Percentiles rank a stretch among this genome's conserved stretches.
These are phyloP conservation scores for Ustilago cynodontis DNA, from an alignment of 1,284 basidiomycete genomes.

Conservation along the genomic window DNA sequence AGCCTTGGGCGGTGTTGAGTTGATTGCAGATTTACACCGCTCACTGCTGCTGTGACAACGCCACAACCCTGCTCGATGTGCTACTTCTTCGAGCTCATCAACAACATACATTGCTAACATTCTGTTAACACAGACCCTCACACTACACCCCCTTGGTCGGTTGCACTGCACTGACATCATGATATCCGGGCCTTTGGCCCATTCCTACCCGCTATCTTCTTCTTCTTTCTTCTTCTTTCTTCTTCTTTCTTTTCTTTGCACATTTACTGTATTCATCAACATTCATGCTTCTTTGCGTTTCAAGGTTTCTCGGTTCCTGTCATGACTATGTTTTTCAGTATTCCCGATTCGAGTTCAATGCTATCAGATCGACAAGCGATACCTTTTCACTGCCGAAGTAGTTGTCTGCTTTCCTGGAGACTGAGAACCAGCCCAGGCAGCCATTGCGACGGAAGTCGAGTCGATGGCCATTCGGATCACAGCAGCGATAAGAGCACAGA, in stretches of 20 bases:
- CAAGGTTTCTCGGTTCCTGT: constrained; percentile 6
- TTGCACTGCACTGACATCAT: constrained; percentile 1
- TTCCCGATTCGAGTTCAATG: constrained; percentile 6
- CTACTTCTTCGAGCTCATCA: constrained; percentile 11
- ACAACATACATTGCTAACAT: not conserved
- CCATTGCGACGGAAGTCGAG: not conserved
- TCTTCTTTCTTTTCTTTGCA: constrained; percentile 12
- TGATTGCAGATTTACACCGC: constrained; percentile 14
- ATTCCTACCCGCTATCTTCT: not conserved
- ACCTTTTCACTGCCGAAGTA: not conserved
- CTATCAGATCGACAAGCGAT: constrained; percentile 4
- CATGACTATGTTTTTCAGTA: constrained; percentile 13
- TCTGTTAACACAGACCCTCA: not conserved
- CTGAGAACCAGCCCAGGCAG: not conserved
- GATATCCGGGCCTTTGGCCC: constrained; percentile 30
- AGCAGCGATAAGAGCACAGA: not conserved
- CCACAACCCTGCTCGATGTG: constrained; percentile 8
- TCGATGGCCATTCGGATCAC: not conserved
- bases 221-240: constrained; percentile 5
- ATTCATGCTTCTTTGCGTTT: constrained; percentile 12
- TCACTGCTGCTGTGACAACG: not conserved
- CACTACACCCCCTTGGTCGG: not conserved
- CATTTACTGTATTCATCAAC: constrained; percentile 32
- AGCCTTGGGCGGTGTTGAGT: constrained; percentile 53
- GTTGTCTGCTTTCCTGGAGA: not conserved